Base-by-base conservation (phyloP, 768 basidiomycete species). In the Fomitopsis serialis region DNA sequence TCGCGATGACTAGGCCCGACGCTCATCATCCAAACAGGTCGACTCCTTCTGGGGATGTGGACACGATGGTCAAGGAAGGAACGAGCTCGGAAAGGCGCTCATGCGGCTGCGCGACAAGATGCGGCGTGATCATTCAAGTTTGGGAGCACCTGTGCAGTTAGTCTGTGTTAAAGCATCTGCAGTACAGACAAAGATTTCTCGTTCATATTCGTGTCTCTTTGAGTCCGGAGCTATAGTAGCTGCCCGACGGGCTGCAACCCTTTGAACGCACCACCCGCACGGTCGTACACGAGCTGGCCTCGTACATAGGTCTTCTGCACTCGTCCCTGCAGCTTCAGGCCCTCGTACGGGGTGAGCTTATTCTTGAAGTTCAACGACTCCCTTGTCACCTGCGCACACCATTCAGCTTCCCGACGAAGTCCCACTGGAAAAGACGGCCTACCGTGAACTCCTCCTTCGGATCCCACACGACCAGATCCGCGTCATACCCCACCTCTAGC, bases 321-420 rank as follows among this genome's bases (percentile, higher is more conserved):
- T n/a, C 72, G 72, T 0, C 96, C 96, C 15, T 60, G 72, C 43
- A 97, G 75, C n/a, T 62, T 75, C 61, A 80, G 72, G 3, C 93
- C 94, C 60, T 89, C 80, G 66, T 95, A 98, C 2, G 96, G 90
- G 3, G 91, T 91, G 19, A 97, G 63, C 69, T 94, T 95, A 72
- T 98, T 97, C 76, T 92, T 97, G 78, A 96, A 97, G 50, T 84
- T 77, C 13, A 98, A 74, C 12, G 69, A 63, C 10, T 87, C 85
- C 63, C 80, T 79, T 23, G 84, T 84, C 22, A 94, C 87, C 92
- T 94, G 55, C 46, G 32, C 42, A 9, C 19, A 36, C 45, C 60
- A 13, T 17, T 48, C 40, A 54, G 53, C 46, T 6, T n/a, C 29
- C n/a, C n/a, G n/a, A n/a, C n/a, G n/a, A n/a, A n/a, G n/a, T n/a